Conservation (phyloP, 495 filamentous ascomycete genomes). For the Aspergillus nanangensis region DNA sequence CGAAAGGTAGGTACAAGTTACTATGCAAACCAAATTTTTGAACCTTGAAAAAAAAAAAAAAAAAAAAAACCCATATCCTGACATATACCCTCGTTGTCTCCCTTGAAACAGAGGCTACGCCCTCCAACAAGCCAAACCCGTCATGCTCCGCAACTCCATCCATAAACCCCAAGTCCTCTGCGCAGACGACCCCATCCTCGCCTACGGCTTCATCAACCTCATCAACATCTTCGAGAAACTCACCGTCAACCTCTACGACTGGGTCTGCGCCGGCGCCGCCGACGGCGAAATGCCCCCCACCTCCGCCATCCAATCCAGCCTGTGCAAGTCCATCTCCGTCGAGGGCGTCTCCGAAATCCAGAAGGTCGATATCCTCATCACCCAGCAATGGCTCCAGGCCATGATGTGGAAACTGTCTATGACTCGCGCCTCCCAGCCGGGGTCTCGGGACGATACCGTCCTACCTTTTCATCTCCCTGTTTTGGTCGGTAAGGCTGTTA, state of each 20-base stretch:
- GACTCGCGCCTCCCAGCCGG: slow-evolving; percentile 46
- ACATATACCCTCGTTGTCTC: background rate
- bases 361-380: slow-evolving; percentile 57
- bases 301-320: slow-evolving; percentile 33
- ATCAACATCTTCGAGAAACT: slow-evolving; percentile 49
- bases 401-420: slow-evolving; percentile 61
- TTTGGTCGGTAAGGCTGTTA: slow-evolving; percentile 49
- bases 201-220: slow-evolving; percentile 50
- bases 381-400: slow-evolving; percentile 58
- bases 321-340: slow-evolving; percentile 33
- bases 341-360: slow-evolving; percentile 51
- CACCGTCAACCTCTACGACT: slow-evolving; percentile 39
- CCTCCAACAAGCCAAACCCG: slow-evolving; percentile 51
- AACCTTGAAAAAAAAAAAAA: too few relatives aligned
- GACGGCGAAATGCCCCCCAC: slow-evolving; percentile 37
- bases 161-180: slow-evolving; percentile 42
- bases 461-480: slow-evolving; percentile 58
- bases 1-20: too few relatives aligned
- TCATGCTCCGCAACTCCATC: slow-evolving; percentile 49
- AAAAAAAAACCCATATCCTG: too few relatives aligned
- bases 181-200: slow-evolving; percentile 41
- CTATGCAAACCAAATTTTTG: too few relatives aligned
- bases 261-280: slow-evolving; percentile 34
- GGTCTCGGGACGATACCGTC: slow-evolving; percentile 36
- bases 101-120: slow-evolving; percentile 35